Evolutionary conservation across 1,284 basidiomycete species (phyloP).

Genomic region (Porphyrellus sp.): DNA sequence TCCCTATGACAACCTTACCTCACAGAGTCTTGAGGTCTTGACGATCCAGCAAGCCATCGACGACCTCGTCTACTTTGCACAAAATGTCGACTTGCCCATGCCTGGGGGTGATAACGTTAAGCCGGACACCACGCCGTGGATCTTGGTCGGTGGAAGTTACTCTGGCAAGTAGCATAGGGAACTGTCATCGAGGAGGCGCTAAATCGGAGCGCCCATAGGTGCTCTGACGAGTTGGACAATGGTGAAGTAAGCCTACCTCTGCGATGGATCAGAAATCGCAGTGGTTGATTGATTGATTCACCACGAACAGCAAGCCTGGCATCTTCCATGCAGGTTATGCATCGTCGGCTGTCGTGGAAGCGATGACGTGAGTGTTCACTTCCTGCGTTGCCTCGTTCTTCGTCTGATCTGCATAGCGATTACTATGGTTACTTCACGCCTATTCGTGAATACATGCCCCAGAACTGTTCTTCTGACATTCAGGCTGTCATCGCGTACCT

Average conservation of each 20-base stretch:
- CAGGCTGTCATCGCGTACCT: constrained; percentile 61
- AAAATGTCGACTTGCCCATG: constrained; percentile 64
- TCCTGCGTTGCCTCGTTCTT: background rate
- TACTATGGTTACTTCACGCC: constrained; percentile 74
- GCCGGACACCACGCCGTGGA: constrained; percentile 62
- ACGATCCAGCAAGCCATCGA: constrained; percentile 72
- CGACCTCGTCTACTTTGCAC: constrained; percentile 67
- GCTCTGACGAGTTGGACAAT: constrained; percentile 70
- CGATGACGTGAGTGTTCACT: constrained; percentile 45
- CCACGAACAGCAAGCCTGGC: constrained; percentile 51
- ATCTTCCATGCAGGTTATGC: constrained; percentile 67
- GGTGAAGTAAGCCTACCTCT: constrained; percentile 52
- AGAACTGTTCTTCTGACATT: constrained; percentile 71
- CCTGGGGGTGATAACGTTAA: constrained; percentile 57
- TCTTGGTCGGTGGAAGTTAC: constrained; percentile 70
- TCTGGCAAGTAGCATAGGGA: constrained; percentile 39
- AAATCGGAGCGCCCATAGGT: constrained; percentile 14
- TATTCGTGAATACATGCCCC: constrained; percentile 63
- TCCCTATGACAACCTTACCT: constrained; percentile 60
- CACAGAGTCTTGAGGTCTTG: constrained; percentile 53
- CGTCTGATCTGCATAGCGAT: constrained; percentile 39
- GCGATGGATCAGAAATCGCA: background rate
- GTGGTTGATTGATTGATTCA: background rate
- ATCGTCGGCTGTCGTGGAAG: constrained; percentile 70
- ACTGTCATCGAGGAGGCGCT: background rate